These are phyloP conservation scores for Colletotrichum endophyticum DNA, from an alignment of 2,329 filamentous ascomycete species.

Conservation along the genomic window DNA sequence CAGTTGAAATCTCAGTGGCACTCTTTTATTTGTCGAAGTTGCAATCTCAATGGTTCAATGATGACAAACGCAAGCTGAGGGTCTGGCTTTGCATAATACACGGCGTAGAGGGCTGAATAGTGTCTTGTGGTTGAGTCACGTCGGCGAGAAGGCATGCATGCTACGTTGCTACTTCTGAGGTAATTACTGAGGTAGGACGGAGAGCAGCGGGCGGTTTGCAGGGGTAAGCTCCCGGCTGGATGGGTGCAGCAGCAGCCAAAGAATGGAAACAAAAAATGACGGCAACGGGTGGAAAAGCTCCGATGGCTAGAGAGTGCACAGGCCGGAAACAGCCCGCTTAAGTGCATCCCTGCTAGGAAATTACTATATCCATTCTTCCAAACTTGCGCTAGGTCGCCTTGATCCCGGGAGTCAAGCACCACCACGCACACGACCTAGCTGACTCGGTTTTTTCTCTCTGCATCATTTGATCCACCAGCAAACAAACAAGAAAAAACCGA, in stretches of 20 bases:
- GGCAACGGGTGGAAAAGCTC: not conserved
- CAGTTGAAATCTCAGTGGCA: not conserved
- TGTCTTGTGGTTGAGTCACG: constrained; percentile 15
- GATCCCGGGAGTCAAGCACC: not conserved
- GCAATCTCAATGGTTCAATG: not conserved
- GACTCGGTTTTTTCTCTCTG: not conserved
- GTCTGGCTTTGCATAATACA: not conserved
- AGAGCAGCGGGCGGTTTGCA: not conserved
- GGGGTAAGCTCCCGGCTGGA: not conserved
- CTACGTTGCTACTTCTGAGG: constrained; percentile 6
- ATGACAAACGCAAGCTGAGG: not conserved
- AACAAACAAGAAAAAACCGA: not conserved
- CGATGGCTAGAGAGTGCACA: not conserved
- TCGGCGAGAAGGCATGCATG: not conserved
- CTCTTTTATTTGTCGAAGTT: not conserved
- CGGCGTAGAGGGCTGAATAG: not conserved
- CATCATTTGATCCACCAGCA: not conserved
- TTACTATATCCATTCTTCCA: not conserved
- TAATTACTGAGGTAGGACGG: not conserved
- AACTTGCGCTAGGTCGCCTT: not conserved
- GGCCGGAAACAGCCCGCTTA: not conserved
- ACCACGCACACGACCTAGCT: not conserved
- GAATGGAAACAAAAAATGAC: not conserved
- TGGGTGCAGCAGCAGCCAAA: not conserved
- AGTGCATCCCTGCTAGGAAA: not conserved